Base-by-base conservation (phyloP, 805 yeast species). In the Pichia sporocuriosa region DNA sequence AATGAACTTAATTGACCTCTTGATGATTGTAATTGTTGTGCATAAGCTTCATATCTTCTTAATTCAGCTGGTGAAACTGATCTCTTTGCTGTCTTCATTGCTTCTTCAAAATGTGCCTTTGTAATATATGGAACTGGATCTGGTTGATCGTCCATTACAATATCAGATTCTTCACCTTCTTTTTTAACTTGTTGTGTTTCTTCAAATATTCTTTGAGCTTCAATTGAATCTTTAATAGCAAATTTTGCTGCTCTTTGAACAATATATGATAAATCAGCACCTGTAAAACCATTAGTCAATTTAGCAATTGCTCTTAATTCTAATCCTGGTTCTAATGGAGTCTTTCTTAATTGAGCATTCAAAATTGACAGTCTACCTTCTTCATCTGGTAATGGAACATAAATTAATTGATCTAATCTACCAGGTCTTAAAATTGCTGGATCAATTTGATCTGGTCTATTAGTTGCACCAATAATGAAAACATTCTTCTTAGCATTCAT, bases 401-500 rank as follows among this genome's bases (percentile, higher is more conserved):
- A 93, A 56, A 93, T 93, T 69, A 93, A 78, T 72, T 94, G 98
- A 68, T 93, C 99, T 56, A 93, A 79, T 75, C 99, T 84, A 57
- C 99, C 99, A 10, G 99, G 98, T 74, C 98, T 88, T 67, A 93
- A 74, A 59, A 93, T 79, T 27, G 98, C 98, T 20, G 98, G 97
- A 62, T 93, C 99, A 55, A 93, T 93, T 72, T 93, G 97, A 66
- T 94, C 99, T 31, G 99, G 99, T 73, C 99, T 81, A 70, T 93
- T 93, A 43, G 99, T 93, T 32, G 99, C 99, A 69, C 98, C 99
- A 69, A 93, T 87, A 43, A 93, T 97, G 61, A 93, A 93, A 28
- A 93, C 98, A 61, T 93, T 93, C 81, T 93, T 93, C 74, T 93
- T 93, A 50, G 97, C 96, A 63, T 93, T 93, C 98, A 93, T 93